phyloP scores from a whole-genome alignment of 345 rosid species.

The Excoecaria cochinchinensis region DNA sequence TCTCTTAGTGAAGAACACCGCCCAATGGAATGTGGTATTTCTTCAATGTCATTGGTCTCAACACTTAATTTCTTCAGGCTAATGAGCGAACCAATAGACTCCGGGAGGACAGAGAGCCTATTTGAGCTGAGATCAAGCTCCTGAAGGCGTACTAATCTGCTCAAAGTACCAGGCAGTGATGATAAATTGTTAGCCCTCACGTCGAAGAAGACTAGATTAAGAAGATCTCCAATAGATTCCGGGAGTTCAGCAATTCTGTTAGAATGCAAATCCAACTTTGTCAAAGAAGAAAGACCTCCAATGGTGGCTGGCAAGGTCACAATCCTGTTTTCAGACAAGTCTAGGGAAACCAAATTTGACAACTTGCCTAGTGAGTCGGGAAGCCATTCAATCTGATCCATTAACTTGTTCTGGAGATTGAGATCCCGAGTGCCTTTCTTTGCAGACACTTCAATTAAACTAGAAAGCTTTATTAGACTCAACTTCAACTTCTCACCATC shows the following conservation, averaged over 20 bases:
- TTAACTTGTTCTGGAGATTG: constrained; percentile 74
- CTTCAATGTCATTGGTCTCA: constrained; percentile 88
- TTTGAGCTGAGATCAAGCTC: constrained; percentile 93
- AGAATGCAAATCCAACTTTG: constrained; percentile 72
- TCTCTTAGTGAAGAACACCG: constrained; percentile 66
- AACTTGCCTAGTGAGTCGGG: constrained; percentile 95
- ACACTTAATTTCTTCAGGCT: constrained; percentile 59
- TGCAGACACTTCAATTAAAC: constrained; percentile 78
- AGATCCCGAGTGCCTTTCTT: constrained; percentile 83
- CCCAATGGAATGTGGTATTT: constrained; percentile 77
- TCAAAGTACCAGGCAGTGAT: constrained; percentile 59
- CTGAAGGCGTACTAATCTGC: constrained; percentile 65
- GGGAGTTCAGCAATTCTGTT: constrained; percentile 75
- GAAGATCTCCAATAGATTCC: constrained; percentile 70
- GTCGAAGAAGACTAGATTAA: constrained; percentile 60
- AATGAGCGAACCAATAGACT: constrained; percentile 65
- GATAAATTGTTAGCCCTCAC: constrained; percentile 75
- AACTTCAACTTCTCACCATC: constrained; percentile 70
- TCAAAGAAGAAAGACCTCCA: constrained; percentile 77
- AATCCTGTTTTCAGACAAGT: constrained; percentile 82
- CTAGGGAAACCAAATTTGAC: constrained; percentile 57
- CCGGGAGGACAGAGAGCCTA: constrained; percentile 58
- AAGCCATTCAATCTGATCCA: constrained; percentile 89
- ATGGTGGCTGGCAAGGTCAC: constrained; percentile 61
- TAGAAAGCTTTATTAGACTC: constrained; percentile 89